Base-by-base conservation (phyloP, 192 early-diverging fungal species). In the Entophlyctis helioformis region DNA sequence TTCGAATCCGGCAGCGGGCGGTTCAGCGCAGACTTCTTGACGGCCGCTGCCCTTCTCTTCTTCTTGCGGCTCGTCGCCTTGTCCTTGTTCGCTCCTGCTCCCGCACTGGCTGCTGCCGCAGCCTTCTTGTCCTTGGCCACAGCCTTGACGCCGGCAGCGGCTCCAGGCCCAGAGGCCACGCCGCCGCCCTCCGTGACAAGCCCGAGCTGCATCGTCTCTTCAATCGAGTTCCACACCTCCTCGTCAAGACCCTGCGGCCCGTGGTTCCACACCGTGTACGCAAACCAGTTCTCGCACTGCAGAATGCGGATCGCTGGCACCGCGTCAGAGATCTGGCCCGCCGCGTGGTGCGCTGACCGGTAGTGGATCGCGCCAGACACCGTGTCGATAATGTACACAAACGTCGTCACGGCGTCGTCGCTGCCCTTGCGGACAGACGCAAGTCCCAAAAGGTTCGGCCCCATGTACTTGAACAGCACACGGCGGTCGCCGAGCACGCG, bases 381-480 rank as follows among this genome's bases (percentile, higher is more conserved):
- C 16, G 83, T 67, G 59, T 99, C 96, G 20, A 97, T 45, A 24
- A 99, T 44, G 57, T 89, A 90, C 3, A 96, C 40, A 24, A 56
- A 76, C 16, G 92, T 36, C 6, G 61, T 62, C 15, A 64, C 51
- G 1, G 54, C 34, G 11, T 54, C 7, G 35, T 23, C 0, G 49
- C 45, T 8, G 39, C 48, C 42, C 34, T 41, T 48, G 47, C 69
- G 42, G 23, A 69, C 47, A 4, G 91, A 82, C 32, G 82, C 81
- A 13, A 94, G 51, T 0, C 85, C 81, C 29, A 84, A 53, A 18
- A 93, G 50, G 60, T 97, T 86, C 36, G 96, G 94, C 64, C 92
- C 96, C 48, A 96, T 71, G 66, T 96, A 99, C 63, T 99, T 99
- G 83, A 94, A 99, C n/a, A 89, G 76, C 4, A 99, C 96, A 29